Conservation (phyloP, 768 basidiomycete species). For the Amanita fuliginea region DNA sequence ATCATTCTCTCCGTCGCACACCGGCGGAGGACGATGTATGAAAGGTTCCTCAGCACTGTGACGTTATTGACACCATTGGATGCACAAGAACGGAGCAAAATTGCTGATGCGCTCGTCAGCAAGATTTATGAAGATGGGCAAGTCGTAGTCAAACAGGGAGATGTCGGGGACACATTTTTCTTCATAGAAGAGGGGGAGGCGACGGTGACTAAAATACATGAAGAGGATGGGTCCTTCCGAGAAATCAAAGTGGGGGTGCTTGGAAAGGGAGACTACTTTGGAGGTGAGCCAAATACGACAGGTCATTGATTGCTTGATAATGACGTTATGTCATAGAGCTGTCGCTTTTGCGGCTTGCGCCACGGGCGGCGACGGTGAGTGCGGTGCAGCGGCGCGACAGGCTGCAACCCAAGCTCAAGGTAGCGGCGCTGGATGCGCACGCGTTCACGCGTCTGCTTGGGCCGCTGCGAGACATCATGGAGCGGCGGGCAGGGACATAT, state of each 20-base stretch:
- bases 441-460: slow-evolving; percentile 93
- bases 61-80: slow-evolving; percentile 79
- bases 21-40: slow-evolving; percentile 89
- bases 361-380: slow-evolving; percentile 94
- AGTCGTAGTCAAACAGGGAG: slow-evolving; percentile 84
- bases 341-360: slow-evolving; percentile 77
- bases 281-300: slow-evolving; percentile 45
- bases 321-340: slow-evolving; percentile 47
- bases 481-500: slow-evolving; percentile 72
- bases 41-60: slow-evolving; percentile 88
- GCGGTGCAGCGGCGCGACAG: slow-evolving; percentile 45
- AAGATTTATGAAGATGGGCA: slow-evolving; percentile 74
- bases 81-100: slow-evolving; percentile 87
- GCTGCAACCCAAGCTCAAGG: slow-evolving; percentile 63
- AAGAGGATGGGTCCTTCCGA: slow-evolving; percentile 44
- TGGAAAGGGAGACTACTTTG: slow-evolving; percentile 94
- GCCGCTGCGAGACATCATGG: slow-evolving; percentile 88
- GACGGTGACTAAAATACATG: slow-evolving; percentile 67
- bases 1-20: slow-evolving; percentile 93
- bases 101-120: slow-evolving; percentile 90
- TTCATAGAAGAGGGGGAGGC: slow-evolving; percentile 95
- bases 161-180: slow-evolving; percentile 95
- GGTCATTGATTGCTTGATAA: neutral
- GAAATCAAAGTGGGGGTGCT: slow-evolving; percentile 68
- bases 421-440: slow-evolving; percentile 86